Base-by-base conservation (phyloP, 2,329 filamentous ascomycete species). In the Epichloe sp. region DNA sequence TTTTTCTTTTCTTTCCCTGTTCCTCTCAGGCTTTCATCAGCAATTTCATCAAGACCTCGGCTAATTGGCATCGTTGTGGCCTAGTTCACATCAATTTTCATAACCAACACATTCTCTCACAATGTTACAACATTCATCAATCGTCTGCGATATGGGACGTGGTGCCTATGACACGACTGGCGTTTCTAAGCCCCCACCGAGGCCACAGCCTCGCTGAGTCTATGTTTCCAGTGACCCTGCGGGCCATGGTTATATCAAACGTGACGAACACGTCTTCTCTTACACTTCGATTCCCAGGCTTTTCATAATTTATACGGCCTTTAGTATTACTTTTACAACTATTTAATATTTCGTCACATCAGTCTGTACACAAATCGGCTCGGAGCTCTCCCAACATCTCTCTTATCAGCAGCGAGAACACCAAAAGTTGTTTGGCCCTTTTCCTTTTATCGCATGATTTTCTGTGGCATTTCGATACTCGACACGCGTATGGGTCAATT, bases 81-180 rank as follows among this genome's bases (percentile, higher is more conserved):
- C 7, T 36, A 41, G 41, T 41, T 31, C 40, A 40, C 19, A 49
- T 35, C 48, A 44, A 19, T 48, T 37, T 41, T 42, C 36, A 47
- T 47, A 48, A 21, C n/a, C 47, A 47, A 51, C 34, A 51, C 54
- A 52, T 53, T 53, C 55, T 34, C 14, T 55, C 60, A 68, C 55
- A 55, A 72, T 72, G 70, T 56, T 68, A 55, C 59, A 64, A 55
- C 55, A 59, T 52, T 61, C 60, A 48, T 62, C 63, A 53, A 62
- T 57, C 54, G 60, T 62, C 47, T 62, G 57, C 64, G 72, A 75
- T 62, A 74, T 75, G 71, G 74, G 71, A 54, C 68, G 74, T 52
- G 73, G 74, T 53, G 73, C 72, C 56, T 77, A 77, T 59, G 74
- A 77, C 57, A 74, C 71, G 55, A 76, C 73, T 23, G 72, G 72